Percentiles rank a stretch among this genome's conserved stretches.
Conservation (phyloP, 495 filamentous ascomycete species). For the Thozetella sp. region DNA sequence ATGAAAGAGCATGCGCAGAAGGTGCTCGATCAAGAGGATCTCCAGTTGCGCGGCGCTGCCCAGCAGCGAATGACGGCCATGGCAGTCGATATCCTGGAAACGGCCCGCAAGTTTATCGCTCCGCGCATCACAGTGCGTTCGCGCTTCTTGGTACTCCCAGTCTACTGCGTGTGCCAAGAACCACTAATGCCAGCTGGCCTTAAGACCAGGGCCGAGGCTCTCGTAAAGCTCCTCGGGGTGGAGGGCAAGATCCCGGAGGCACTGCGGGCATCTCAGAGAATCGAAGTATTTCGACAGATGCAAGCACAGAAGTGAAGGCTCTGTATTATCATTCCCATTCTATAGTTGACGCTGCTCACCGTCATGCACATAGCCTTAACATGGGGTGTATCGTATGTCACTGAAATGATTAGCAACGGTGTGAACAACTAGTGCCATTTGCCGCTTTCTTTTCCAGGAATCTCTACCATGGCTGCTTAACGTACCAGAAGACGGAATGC, state of each 20-base stretch:
- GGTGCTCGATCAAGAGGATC: neutral
- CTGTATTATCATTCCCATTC: no score
- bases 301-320: no score
- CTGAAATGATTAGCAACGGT: no score
- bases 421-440: no score
- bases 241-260: neutral
- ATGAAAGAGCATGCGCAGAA: neutral
- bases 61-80: neutral
- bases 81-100: neutral
- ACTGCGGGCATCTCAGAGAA: neutral
- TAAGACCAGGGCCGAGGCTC: neutral
- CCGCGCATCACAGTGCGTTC: neutral
- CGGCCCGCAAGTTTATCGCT: neutral
- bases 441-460: no score
- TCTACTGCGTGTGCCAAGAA: neutral
- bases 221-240: neutral
- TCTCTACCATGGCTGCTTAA: no score
- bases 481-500: no score
- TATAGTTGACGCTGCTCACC: no score
- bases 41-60: neutral
- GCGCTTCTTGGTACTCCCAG: neutral
- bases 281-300: no score
- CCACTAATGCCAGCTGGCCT: neutral
- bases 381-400: no score
- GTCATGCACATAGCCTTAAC: no score